Evolutionary conservation across 1,139 yeast species (phyloP).

Genomic region (Pichia sp.): DNA sequence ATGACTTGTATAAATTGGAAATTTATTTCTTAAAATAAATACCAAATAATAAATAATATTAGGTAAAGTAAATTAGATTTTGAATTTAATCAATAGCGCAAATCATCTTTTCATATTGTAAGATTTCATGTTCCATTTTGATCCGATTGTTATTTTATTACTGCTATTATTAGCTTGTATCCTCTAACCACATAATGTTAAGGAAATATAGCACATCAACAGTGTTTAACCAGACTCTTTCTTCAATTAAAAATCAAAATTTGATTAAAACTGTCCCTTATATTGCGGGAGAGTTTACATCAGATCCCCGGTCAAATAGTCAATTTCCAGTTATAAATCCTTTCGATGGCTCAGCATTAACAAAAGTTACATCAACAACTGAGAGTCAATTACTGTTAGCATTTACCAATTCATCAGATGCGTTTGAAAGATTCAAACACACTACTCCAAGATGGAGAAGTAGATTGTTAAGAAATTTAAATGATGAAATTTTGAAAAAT

Average conservation of each 20-base stretch:
- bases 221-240: slow-evolving; percentile 9
- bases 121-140: background rate
- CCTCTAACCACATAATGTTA: background rate
- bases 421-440: slow-evolving; percentile 49
- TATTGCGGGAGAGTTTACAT: slow-evolving; percentile 66
- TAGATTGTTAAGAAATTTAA: slow-evolving; percentile 55
- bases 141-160: background rate
- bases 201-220: slow-evolving; percentile 3
- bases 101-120: too few relatives aligned
- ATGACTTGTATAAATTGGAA: background rate
- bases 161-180: background rate
- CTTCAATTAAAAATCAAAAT: slow-evolving; percentile 24
- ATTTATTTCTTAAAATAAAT: too few relatives aligned
- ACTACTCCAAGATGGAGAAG: slow-evolving; percentile 64
- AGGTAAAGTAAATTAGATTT: too few relatives aligned
- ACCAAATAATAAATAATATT: background rate
- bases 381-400: slow-evolving; percentile 52
- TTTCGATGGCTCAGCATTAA: slow-evolving; percentile 56
- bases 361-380: slow-evolving; percentile 50
- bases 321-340: slow-evolving; percentile 67
- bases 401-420: slow-evolving; percentile 51
- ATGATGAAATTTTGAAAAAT: slow-evolving; percentile 56
- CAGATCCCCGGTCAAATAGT: slow-evolving; percentile 26
- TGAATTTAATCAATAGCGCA: background rate
- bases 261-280: slow-evolving; percentile 53